Base-by-base conservation (phyloP, 2,329 filamentous ascomycete species). In the Hymenoscyphus fraxineus region DNA sequence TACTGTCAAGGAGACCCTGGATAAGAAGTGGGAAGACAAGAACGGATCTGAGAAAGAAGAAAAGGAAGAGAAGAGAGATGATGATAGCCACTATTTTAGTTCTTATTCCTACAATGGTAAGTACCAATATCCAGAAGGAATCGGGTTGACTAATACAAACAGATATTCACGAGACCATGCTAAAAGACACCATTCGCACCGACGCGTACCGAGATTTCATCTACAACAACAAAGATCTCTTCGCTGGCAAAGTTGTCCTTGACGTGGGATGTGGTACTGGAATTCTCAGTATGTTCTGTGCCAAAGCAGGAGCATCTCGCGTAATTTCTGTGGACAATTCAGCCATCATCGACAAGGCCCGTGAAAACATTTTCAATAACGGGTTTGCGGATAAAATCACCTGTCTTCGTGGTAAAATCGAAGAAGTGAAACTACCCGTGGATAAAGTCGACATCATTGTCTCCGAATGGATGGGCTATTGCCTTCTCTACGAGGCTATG, bases 391-490 rank as follows among this genome's bases (percentile, higher is more conserved):
- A 88, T 71, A 82, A 83, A 31, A 92, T 98, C 73, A 92, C 88
- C 55, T 92, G 91, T 72, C 81, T 97, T 59, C 86, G 88, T 68
- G 93, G 94, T 44, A 91, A 92, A 73, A 91, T 97, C 66, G 94
- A 98, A 76, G 93, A 97, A 70, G 90, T 96, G 63, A 82, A 79
- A 64, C 83, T 93, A 27, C 93, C 91, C 1, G 88, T 94, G 7
- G 82, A 87, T 62, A 82, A 93, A 73, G 93, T 97, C 57, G 94
- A 98, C 78, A 89, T 98, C 73, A 97, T 98, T 74, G 89, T 98
- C 66, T 96, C 91, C 65, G 93, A 98, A 77, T 98, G 93, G 93
- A 98, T 98, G 93, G 93, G 93, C 38, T 98, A 98, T 76, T 91
- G 89, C 68, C 83, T 97, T 19, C 83, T 97, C 6, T 98, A 96